phyloP scores from a whole-genome alignment of 2,329 filamentous ascomycete species.

The Stachybotrys chlorohalonatus region DNA sequence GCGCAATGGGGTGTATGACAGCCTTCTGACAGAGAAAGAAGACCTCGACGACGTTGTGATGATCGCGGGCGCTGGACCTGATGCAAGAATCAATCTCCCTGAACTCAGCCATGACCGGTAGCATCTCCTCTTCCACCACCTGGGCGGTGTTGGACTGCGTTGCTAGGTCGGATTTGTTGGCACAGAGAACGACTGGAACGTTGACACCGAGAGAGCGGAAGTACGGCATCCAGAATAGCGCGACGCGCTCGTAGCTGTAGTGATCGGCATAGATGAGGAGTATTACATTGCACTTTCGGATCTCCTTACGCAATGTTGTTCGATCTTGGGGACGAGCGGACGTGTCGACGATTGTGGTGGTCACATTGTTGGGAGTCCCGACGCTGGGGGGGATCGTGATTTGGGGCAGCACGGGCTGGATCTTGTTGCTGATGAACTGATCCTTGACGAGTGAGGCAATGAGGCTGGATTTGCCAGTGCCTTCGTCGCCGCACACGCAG shows the following conservation, averaged over 20 bases:
- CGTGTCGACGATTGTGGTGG: constrained; percentile 95
- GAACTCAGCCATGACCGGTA: constrained; percentile 97
- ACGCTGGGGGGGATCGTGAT: constrained; percentile 92
- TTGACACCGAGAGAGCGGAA: constrained; percentile 98
- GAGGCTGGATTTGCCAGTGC: constrained; percentile 86
- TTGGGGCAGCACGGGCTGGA: constrained; percentile 86
- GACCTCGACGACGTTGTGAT: constrained; percentile 89
- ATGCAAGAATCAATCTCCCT: constrained; percentile 99
- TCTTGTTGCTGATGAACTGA: constrained; percentile 90
- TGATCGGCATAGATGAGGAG: constrained; percentile 95
- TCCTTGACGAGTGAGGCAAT: constrained; percentile 96
- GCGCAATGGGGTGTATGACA: constrained; percentile 92
- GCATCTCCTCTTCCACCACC: constrained; percentile 92
- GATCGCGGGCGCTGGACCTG: constrained; percentile 81
- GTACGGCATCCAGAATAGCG: constrained; percentile 97
- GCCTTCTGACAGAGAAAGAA: constrained; percentile 98
- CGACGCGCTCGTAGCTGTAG: constrained; percentile 96
- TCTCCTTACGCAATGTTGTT: constrained; percentile 81
- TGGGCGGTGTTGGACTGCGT: constrained; percentile 68
- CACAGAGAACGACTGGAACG: constrained; percentile 90
- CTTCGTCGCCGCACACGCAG: constrained; percentile 93
- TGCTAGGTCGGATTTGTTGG: constrained; percentile 91
- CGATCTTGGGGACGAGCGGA: constrained; percentile 91
- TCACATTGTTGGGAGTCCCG: constrained; percentile 91
- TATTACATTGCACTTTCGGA: constrained; percentile 94